Conservation (phyloP, 1,139 yeast genomes). For the Fermentozyma sake region DNA sequence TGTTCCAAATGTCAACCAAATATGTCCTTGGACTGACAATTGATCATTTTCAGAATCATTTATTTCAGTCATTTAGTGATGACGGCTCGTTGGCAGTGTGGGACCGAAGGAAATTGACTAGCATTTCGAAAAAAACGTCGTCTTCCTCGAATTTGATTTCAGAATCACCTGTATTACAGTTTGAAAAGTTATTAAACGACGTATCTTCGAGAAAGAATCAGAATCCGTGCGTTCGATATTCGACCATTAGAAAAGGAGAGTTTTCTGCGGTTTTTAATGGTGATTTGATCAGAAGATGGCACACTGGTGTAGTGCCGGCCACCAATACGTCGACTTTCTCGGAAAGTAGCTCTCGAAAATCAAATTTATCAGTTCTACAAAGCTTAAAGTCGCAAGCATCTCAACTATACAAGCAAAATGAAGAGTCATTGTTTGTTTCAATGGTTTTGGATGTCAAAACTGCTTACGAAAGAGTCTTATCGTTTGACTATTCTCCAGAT, state of each 20-base stretch:
- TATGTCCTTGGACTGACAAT: slow-evolving; percentile 65
- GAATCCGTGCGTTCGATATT: slow-evolving; percentile 68
- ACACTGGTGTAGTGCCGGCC: slow-evolving; percentile 57
- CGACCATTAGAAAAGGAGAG: slow-evolving; percentile 65
- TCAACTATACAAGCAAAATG: slow-evolving; percentile 32
- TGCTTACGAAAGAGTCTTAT: slow-evolving; percentile 73
- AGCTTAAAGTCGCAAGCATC: slow-evolving; percentile 33
- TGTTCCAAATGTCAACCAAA: slow-evolving; percentile 71
- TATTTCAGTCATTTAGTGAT: slow-evolving; percentile 73
- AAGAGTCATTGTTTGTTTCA: slow-evolving; percentile 67
- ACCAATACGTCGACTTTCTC: slow-evolving; percentile 13
- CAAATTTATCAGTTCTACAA: slow-evolving; percentile 11
- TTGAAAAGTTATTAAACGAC: slow-evolving; percentile 65
- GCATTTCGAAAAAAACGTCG: slow-evolving; percentile 12
- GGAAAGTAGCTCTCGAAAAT: slow-evolving; percentile 2
- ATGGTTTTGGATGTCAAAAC: slow-evolving; percentile 73
- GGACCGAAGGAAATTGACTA: slow-evolving; percentile 70
- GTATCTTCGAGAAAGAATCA: slow-evolving; percentile 55
- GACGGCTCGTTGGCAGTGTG: slow-evolving; percentile 83
- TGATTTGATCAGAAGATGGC: slow-evolving; percentile 77
- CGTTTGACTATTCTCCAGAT: slow-evolving; percentile 79
- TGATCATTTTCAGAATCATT: slow-evolving; percentile 60
- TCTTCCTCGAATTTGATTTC: slow-evolving; percentile 21
- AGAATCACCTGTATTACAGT: slow-evolving; percentile 61
- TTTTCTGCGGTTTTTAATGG: slow-evolving; percentile 80